phyloP scores from a whole-genome alignment of 2,329 filamentous ascomycete species.

The Ascochyta lentis region DNA sequence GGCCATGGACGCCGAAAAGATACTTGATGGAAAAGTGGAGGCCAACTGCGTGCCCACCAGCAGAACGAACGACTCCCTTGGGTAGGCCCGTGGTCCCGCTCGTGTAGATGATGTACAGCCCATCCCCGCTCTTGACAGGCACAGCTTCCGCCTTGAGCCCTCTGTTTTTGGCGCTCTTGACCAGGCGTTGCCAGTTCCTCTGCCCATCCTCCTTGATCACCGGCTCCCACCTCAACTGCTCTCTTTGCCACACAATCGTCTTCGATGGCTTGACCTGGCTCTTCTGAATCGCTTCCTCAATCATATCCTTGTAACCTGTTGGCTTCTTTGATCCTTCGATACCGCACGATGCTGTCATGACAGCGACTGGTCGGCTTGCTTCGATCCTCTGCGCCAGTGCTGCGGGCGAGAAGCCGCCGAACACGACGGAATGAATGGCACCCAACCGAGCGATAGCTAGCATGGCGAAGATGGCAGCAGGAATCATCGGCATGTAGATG shows the following conservation, averaged over 20 bases:
- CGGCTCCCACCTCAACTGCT: constrained; percentile 75
- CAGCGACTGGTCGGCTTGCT: constrained; percentile 73
- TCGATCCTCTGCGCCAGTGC: constrained; percentile 90
- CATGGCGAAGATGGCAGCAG: constrained; percentile 83
- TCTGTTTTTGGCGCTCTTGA: constrained; percentile 72
- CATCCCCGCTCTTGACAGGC: constrained; percentile 77
- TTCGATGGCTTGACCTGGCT: constrained; percentile 74
- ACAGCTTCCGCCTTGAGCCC: constrained; percentile 76
- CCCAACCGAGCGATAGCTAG: constrained; percentile 82
- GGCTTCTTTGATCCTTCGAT: constrained; percentile 86
- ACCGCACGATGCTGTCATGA: constrained; percentile 90
- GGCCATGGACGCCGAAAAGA: constrained; percentile 80
- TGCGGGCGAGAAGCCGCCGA: constrained; percentile 84
- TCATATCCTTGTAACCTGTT: constrained; percentile 74
- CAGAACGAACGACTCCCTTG: constrained; percentile 83
- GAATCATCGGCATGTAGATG: constrained; percentile 98
- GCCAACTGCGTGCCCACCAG: constrained; percentile 86
- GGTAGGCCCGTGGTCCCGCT: constrained; percentile 81
- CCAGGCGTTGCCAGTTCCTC: constrained; percentile 78
- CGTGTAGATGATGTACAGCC: constrained; percentile 90
- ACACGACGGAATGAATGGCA: constrained; percentile 89
- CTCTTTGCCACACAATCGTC: constrained; percentile 83
- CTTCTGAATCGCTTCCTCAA: constrained; percentile 73
- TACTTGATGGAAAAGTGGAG: constrained; percentile 83
- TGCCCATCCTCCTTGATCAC: constrained; percentile 72